Conservation (phyloP, 768 basidiomycete genomes). For the Mycena maculata region DNA sequence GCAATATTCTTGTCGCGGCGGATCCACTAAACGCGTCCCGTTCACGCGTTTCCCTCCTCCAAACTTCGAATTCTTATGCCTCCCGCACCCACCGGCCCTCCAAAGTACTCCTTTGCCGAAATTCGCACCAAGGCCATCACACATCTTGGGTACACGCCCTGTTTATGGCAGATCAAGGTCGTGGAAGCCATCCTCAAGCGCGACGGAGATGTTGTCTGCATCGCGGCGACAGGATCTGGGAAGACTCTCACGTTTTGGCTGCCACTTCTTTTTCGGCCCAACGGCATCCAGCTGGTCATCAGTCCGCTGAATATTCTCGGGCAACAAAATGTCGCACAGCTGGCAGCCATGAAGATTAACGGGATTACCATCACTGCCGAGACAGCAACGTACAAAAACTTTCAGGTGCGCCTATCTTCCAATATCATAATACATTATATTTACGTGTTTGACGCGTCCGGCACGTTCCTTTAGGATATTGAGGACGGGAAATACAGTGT, state of each 20-base stretch:
- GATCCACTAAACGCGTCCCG: background rate
- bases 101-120: slow-evolving; percentile 1
- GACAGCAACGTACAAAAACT: slow-evolving; percentile 29
- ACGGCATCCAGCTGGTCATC: slow-evolving; percentile 22
- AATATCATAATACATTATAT: background rate
- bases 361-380: slow-evolving; percentile 35
- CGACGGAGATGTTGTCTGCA: slow-evolving; percentile 38
- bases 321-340: slow-evolving; percentile 38
- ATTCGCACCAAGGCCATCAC: background rate
- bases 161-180: slow-evolving; percentile 29
- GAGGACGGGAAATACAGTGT: slow-evolving; percentile 37
- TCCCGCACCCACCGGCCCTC: background rate
- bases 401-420: slow-evolving; percentile 28
- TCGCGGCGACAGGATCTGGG: slow-evolving; percentile 44
- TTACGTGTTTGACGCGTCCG: background rate
- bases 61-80: no score
- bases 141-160: slow-evolving; percentile 17
- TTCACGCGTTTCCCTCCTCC: no score
- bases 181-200: slow-evolving; percentile 30
- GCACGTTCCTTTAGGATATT: slow-evolving; percentile 39
- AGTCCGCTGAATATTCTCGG: slow-evolving; percentile 40
- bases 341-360: slow-evolving; percentile 30
- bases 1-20: background rate
- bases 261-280: slow-evolving; percentile 38
- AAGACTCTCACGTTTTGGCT: slow-evolving; percentile 49